A percentile compares a stretch with the other conserved stretches of the same genome.
Evolutionary conservation across 257 asterid species (phyloP).

Genomic region (Hygrophila difformis): DNA sequence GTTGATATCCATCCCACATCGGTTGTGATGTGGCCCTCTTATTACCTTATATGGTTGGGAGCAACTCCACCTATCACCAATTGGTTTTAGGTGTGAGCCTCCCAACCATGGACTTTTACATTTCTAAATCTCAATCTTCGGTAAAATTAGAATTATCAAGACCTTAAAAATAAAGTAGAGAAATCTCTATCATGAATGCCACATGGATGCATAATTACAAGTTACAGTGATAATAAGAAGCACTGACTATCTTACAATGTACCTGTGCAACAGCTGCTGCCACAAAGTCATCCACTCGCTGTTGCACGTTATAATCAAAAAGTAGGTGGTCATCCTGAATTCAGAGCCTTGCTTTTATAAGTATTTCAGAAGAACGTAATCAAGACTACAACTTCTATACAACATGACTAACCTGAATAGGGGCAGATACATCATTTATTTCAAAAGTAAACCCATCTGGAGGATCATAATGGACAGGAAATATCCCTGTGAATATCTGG

Average conservation of each 20-base stretch:
- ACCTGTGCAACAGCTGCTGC: conserved; percentile 75
- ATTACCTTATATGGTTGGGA: no score
- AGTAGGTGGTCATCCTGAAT: conserved; percentile 62
- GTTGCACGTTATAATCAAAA: conserved; percentile 64
- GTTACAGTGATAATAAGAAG: conserved; percentile 6
- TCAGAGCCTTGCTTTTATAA: conserved; percentile 16
- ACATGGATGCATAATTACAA: neutral
- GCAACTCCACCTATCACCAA: no score
- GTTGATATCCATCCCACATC: no score
- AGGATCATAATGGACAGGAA: conserved; percentile 60
- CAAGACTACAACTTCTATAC: conserved; percentile 14
- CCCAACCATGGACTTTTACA: conserved; percentile 4
- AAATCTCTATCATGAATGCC: no score
- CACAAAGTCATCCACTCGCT: conserved; percentile 70
- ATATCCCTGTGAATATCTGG: conserved; percentile 75
- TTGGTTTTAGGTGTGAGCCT: no score
- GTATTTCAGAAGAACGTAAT: conserved; percentile 8
- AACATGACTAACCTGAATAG: conserved; percentile 58
- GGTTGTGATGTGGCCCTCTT: no score
- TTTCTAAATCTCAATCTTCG: conserved; percentile 5
- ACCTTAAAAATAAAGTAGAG: no score
- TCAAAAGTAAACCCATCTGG: conserved; percentile 76
- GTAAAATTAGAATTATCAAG: neutral
- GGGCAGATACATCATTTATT: conserved; percentile 58
- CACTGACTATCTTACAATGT: conserved; percentile 11